These are phyloP conservation scores for Thalassiosira hispida DNA, from an alignment of 352 stramenopile genomes.

Conservation along the genomic window DNA sequence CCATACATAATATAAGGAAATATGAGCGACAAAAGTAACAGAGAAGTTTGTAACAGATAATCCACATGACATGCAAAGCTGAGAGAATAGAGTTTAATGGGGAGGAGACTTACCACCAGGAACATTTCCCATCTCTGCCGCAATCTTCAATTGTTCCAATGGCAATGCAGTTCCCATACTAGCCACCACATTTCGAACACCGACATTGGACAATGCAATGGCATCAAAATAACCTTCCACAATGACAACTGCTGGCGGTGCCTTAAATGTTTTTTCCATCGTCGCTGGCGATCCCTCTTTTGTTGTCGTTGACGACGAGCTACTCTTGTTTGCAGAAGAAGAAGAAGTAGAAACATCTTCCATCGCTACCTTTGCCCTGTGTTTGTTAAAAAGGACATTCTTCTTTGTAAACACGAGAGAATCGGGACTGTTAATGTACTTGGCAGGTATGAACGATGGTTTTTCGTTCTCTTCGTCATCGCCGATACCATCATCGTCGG, in stretches of 20 bases:
- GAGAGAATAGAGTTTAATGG: background rate
- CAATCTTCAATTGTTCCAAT: constrained; percentile 72
- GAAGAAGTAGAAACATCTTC: constrained; percentile 25
- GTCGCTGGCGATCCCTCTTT: background rate
- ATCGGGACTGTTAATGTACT: constrained; percentile 88
- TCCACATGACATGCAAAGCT: too few species aligned
- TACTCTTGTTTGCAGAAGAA: background rate
- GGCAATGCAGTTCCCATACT: constrained; percentile 85
- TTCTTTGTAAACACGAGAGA: constrained; percentile 86
- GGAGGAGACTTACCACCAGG: constrained; percentile 47
- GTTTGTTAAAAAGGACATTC: constrained; percentile 81
- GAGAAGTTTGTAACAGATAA: too few species aligned
- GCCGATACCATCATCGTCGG: constrained; percentile 12
- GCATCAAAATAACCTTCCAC: constrained; percentile 89
- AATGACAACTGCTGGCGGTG: constrained; percentile 60
- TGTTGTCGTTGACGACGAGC: background rate
- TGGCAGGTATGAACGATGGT: constrained; percentile 60
- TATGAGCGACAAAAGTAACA: constrained; percentile 5
- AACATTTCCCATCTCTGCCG: constrained; percentile 49
- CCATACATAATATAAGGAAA: too few species aligned
- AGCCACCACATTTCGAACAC: constrained; percentile 80
- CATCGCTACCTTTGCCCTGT: constrained; percentile 58
- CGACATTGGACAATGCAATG: constrained; percentile 80
- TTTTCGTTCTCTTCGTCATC: constrained; percentile 10
- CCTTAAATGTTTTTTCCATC: background rate